These are phyloP conservation scores for Juncus inflexus DNA, from an alignment of 176 grass and related monocot genomes.

Conservation along the genomic window DNA sequence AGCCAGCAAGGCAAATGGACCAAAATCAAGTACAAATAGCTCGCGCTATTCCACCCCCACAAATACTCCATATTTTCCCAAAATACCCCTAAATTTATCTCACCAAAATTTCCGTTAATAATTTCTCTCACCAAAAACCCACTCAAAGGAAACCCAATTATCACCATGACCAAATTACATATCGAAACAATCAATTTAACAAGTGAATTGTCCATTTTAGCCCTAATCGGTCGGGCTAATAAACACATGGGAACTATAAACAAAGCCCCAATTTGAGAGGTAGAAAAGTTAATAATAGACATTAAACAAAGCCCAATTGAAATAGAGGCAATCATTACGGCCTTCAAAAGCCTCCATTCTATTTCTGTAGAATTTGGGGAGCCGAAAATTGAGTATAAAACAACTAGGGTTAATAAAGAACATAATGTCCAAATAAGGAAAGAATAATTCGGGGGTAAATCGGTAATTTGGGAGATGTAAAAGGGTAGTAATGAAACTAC, in stretches of 20 bases:
- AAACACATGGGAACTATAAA: no score
- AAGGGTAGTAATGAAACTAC: no score
- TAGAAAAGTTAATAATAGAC: conserved; percentile 95
- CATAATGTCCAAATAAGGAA: no score
- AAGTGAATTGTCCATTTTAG: conserved; percentile 26
- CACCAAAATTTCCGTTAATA: conserved; percentile 33
- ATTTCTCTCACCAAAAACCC: conserved; percentile 44
- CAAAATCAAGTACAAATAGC: conserved; percentile 68
- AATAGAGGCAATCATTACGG: no score
- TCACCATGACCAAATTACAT: no score
- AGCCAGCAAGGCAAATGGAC: conserved; percentile 13
- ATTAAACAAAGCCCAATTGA: conserved; percentile 67
- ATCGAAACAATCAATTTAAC: conserved; percentile 3
- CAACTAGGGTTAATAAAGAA: no score
- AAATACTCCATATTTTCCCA: conserved; percentile 75
- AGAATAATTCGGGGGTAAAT: no score
- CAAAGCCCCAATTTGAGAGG: conserved; percentile 33
- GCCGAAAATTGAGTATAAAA: no score
- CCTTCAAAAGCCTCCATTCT: no score
- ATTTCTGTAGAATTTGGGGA: conserved; percentile 30
- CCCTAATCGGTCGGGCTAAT: conserved; percentile 6
- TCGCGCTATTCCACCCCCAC: conserved; percentile 92
- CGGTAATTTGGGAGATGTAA: no score
- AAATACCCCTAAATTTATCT: not conserved
- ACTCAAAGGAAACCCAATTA: conserved; percentile 62